phyloP scores from a whole-genome alignment of 176 grass and related monocot genomes.

The Urochloa ruziziensis region DNA sequence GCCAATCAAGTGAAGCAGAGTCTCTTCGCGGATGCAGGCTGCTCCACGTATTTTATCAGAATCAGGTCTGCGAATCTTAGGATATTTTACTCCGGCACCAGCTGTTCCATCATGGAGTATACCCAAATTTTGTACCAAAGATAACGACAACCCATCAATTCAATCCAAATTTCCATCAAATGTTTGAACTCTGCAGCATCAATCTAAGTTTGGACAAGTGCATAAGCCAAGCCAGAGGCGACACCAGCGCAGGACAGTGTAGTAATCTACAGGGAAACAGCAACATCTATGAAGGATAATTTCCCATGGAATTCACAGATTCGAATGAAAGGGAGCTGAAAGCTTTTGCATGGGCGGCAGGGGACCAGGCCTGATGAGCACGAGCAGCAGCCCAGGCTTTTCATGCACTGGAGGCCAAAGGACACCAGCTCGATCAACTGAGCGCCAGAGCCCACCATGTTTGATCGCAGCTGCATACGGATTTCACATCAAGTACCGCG shows the following conservation, averaged over 20 bases:
- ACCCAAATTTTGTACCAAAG: not conserved
- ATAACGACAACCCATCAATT: not conserved
- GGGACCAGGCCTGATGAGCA: slow-evolving; percentile 21
- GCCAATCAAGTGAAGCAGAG: not conserved
- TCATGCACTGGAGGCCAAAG: slow-evolving; percentile 33
- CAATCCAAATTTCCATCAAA: not conserved
- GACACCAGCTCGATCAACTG: slow-evolving; percentile 33
- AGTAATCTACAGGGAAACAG: no score
- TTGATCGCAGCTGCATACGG: not conserved
- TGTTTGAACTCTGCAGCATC: not conserved
- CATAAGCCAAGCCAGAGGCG: not conserved
- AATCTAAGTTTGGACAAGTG: not conserved
- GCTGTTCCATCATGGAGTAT: not conserved
- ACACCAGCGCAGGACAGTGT: not conserved
- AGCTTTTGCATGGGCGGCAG: not conserved
- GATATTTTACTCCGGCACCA: not conserved
- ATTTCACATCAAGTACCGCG: slow-evolving; percentile 19
- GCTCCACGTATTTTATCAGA: not conserved
- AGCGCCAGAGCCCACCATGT: slow-evolving; percentile 23
- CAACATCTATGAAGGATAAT: no score
- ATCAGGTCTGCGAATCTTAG: not conserved
- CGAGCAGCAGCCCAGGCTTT: slow-evolving; percentile 19
- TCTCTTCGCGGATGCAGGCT: not conserved
- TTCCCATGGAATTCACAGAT: slow-evolving; percentile 31
- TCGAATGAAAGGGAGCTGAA: not conserved